Base-by-base conservation (phyloP, 2,329 filamentous ascomycete genomes). In the Phyllosticta citribraziliensis region DNA sequence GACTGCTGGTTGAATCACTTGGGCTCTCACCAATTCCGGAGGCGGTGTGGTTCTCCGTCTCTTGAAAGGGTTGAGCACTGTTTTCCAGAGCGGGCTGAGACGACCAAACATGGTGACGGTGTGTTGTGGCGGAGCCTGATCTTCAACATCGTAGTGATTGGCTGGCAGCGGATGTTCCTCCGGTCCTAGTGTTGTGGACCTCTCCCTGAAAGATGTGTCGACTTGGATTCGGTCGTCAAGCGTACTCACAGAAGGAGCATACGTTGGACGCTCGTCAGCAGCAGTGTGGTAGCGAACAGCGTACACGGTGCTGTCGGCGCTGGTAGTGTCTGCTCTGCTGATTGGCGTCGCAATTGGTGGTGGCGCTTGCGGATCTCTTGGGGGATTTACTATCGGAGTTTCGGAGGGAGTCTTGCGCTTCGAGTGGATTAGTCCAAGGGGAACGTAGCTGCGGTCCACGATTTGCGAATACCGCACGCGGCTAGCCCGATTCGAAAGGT, bases 251-350 rank as follows among this genome's bases (percentile, higher is more conserved):
- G 47, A 70, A 70, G 27, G 70, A 56, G 72, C 79, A 50, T 77
- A 80, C 61, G 76, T 75, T 56, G 78, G 79, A 17, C 74, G 73
- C 3, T 47, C 19, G 2, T 61, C 55, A 5, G 59, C 20, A 9
- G 81, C 75, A 14, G 82, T 78, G 66, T 86, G 82, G 67, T 86
- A 85, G 30, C 81, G 80, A 30, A 87, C 80, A 57, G 83, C 80
- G 67, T 87, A 87, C 4, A 86, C 80, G 0, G 84, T 87, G 64
- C 84, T 86, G 25, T 80, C 80, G 9, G 82, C 83, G 70, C 83
- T 86, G 5, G 80, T 81, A 0, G 82, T 85, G 66, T 87, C 83
- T 20, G 80, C 79, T 64, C 84, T 76, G 67, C 82, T 86, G 47
- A 85, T 74, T 1, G 84, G 83, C 11, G 82, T 84, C 8, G 79